phyloP scores from a whole-genome alignment of 2,329 filamentous ascomycete genomes.

The Pyricularia sp. region DNA sequence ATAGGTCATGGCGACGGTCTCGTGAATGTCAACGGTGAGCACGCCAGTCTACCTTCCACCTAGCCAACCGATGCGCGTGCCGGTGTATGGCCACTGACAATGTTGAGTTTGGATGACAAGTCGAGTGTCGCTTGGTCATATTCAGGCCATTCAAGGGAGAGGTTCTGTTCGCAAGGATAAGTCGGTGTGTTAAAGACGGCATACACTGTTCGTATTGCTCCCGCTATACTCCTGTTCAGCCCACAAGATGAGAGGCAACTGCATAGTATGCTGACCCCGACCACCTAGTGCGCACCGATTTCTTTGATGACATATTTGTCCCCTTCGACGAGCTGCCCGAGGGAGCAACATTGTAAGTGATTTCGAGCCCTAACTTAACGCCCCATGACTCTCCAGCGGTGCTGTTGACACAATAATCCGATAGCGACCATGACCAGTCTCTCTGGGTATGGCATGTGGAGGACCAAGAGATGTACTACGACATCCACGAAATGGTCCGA shows the following conservation, averaged over 20 bases:
- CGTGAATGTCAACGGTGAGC: constrained; percentile 80
- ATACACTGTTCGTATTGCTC: constrained; percentile 10
- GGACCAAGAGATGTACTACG: constrained; percentile 66
- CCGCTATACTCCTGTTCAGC: not conserved
- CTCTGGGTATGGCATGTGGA: constrained; percentile 78
- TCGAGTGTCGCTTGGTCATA: constrained; percentile 85
- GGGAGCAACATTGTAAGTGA: constrained; percentile 61
- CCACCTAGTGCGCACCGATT: constrained; percentile 61
- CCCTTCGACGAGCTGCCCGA: constrained; percentile 61
- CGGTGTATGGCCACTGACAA: not conserved
- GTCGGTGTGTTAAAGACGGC: constrained; percentile 36
- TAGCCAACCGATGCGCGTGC: not conserved
- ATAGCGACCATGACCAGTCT: constrained; percentile 58
- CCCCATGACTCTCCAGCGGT: not conserved
- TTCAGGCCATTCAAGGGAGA: constrained; percentile 95
- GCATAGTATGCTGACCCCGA: not conserved
- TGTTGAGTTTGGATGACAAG: constrained; percentile 29
- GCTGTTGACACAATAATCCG: constrained; percentile 7
- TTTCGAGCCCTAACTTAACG: not conserved
- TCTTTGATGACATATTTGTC: constrained; percentile 87
- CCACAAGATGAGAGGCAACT: not conserved
- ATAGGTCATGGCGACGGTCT: constrained; percentile 87
- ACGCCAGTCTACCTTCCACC: not conserved
- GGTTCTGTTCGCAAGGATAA: constrained; percentile 75
- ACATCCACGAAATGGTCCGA: constrained; percentile 77